Base-by-base conservation (phyloP, 2,329 filamentous ascomycete genomes). In the Shiraia sp. region DNA sequence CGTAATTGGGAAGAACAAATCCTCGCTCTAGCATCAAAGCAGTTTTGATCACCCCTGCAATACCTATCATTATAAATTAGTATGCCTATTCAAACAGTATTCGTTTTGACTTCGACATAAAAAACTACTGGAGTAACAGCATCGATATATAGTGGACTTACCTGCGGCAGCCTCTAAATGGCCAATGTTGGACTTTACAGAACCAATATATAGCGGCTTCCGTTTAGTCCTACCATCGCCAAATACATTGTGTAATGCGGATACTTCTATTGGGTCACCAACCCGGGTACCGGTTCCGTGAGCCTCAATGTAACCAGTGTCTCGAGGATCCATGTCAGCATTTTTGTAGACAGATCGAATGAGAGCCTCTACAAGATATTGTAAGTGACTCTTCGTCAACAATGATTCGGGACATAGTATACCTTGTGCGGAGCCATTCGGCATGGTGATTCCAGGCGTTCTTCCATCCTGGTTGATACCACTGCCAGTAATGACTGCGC, bases 361-460 rank as follows among this genome's bases (percentile, higher is more conserved):
- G 6, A 65, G 42, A 1, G 39, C 33, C 32, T 56, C 49, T 53
- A 10, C 15, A 12, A 35, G 28, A 4, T 25, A 7, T 15, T 40
- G 38, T n/a, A 13, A 24, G n/a, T 14, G 14, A 32, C 15, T 24
- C 29, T 14, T 12, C 3, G 7, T 14, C 13, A 12, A 7, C 16
- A 5, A 4, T 16, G 10, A 23, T 7, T 10, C 32, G 4, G 6
- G 13, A 13, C 16, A 4, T 3, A 6, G 14, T 32, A 24, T 23
- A 56, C 51, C 62, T 47, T 77, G 75, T 1, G 72, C 66, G 76
- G 55, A 82, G 75, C 68, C 9, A 72, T 78, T 80, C 0, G 81
- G 81, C 59, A 79, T 72, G 0, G 79, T 82, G 42, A 83, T 76
- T 0, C 79, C 79, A n/a, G 58, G 64, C 0, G 81, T 84, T 13